Evolutionary conservation across 495 filamentous ascomycete species (phyloP).

Genomic region (Lasiosphaeriaceae sp.): DNA sequence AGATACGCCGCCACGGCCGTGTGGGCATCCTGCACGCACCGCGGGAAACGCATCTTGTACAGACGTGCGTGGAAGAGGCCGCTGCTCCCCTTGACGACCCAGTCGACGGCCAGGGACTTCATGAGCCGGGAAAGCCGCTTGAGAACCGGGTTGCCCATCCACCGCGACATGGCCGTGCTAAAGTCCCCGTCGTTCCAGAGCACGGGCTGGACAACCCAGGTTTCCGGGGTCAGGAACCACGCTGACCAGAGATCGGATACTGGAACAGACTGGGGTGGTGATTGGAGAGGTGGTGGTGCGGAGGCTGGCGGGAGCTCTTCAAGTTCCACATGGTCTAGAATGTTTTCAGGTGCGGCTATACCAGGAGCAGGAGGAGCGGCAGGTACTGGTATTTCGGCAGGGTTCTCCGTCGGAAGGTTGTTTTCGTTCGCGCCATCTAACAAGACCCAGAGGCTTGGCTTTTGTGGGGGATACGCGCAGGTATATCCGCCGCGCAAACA

Average conservation of each 20-base stretch:
- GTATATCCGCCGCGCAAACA: constrained; percentile 5
- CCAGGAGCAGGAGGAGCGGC: no score
- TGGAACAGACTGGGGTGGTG: neutral
- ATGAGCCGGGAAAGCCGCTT: neutral
- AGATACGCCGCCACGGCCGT: constrained; percentile 16
- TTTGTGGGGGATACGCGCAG: constrained; percentile 14
- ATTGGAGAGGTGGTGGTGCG: neutral
- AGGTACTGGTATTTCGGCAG: no score
- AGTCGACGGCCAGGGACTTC: constrained; percentile 16
- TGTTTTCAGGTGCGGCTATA: no score
- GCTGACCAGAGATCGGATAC: constrained; percentile 4
- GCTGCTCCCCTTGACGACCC: constrained; percentile 18
- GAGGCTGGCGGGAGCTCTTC: no score
- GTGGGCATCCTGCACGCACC: constrained; percentile 28
- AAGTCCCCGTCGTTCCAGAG: neutral
- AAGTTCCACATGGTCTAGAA: no score
- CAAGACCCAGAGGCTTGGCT: neutral
- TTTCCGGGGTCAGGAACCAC: constrained; percentile 11
- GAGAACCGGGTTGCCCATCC: neutral
- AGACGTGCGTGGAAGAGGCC: constrained; percentile 38
- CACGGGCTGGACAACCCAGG: constrained; percentile 5
- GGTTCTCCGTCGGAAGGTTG: neutral
- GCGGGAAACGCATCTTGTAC: constrained; percentile 24
- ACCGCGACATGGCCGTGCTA: neutral
- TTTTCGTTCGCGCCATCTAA: neutral